Evolutionary conservation across 495 filamentous ascomycete species (phyloP), one percentile per base, ranked within the genome.

Genomic region (Aspergillus egyptiacus): DNA sequence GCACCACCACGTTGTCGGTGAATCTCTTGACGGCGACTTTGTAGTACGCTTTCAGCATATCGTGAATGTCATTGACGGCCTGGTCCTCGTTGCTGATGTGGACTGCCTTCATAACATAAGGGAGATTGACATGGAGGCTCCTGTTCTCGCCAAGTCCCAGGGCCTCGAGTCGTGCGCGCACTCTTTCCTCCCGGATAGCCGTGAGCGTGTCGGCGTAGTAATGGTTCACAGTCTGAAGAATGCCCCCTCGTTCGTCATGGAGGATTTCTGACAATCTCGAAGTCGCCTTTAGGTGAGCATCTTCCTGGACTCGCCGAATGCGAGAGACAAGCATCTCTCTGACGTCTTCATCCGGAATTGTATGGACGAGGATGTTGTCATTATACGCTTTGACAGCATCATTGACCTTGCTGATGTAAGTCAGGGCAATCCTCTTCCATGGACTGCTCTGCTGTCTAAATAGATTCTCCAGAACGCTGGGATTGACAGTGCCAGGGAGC

Each of bases 31-130:
- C 14, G 2, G 64, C 55, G 6, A 73, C 65, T 30, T 69, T 64
- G 55, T 72, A 69, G 44, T 68, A 73, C 0, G 68, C 51, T 25
- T 66, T 62, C 7, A 72, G 51, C 9, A 63, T 65, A 23, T 72
- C 66, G 23, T 69, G 67, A n/a, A 72, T 66, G 14, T 72, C 70
- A 7, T 61, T 40, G 1, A 68, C 48, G 3, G 58, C 56, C 19
- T 70, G 66, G 5, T 62, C 57, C 33, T 69, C 58, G 28, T 65
- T 58, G 35, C 53, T 65, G 11, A 63, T 30, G 15, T 54, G 48
- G 20, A 53, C 17, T 9, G 6, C 18, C 10, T 49, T 15, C 36
- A 41, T 33, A 0, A 33, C 13, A 11, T 5, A 2, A 15, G 6
- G 3, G 2, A 43, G 24, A 31, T 14, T 27, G n/a, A 13, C 3